phyloP scores from a whole-genome alignment of 768 basidiomycete genomes.

The Termitomyces sp. region DNA sequence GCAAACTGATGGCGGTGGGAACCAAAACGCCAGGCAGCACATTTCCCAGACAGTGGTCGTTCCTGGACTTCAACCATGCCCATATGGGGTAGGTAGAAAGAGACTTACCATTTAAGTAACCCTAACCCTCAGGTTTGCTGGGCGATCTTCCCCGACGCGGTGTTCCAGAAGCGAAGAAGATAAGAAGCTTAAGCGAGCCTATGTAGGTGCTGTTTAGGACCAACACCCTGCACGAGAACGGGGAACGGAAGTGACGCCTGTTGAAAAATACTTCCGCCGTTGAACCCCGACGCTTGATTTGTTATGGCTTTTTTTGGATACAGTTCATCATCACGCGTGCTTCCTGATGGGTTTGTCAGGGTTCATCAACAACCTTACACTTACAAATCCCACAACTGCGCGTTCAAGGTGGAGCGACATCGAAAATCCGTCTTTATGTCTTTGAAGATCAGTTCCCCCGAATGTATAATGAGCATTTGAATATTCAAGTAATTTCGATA shows the following conservation, averaged over 20 bases:
- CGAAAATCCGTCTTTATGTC: neutral
- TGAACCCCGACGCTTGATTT: conserved; percentile 6
- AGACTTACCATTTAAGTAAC: conserved; percentile 11
- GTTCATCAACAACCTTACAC: neutral
- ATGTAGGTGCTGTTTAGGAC: neutral
- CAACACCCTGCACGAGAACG: neutral
- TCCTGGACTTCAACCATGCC: conserved; percentile 22
- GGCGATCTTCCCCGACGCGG: neutral
- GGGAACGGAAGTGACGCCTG: conserved; percentile 1
- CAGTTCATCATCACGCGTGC: neutral
- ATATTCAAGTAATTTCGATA: neutral
- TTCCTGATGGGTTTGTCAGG: neutral
- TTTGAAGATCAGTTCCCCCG: neutral
- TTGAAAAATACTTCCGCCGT: neutral
- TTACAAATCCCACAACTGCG: neutral
- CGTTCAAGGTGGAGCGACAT: neutral
- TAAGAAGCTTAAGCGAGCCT: neutral
- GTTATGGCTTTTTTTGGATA: neutral
- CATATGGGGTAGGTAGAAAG: conserved; percentile 10
- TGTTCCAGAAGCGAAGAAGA: neutral
- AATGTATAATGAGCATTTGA: neutral
- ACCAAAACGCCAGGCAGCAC: conserved; percentile 8
- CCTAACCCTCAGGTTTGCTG: conserved; percentile 10
- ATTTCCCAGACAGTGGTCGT: conserved; percentile 10
- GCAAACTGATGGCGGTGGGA: conserved; percentile 16